Base-by-base conservation (phyloP, 1,284 basidiomycete species). In the Ustilago vetiveriae region DNA sequence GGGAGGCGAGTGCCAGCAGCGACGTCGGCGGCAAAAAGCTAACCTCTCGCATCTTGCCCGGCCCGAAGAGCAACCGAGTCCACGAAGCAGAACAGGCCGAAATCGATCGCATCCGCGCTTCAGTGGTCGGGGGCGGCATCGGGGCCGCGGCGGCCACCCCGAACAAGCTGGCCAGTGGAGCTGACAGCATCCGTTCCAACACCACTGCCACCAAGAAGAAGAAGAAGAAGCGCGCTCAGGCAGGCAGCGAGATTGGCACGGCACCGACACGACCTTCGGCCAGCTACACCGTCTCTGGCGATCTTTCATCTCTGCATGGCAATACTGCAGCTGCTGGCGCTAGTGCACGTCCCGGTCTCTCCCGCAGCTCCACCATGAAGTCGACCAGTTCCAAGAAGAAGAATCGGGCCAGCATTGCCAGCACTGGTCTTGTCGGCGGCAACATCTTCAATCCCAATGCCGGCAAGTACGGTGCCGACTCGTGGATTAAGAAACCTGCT, bases 161-260 rank as follows among this genome's bases (percentile, higher is more conserved):
- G 4, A 37, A 19, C 44, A 56, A 56, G 38, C 47, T 47, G 1
- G 46, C 46, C 21, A 56, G 59, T 43, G 54, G 48, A 9, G 59
- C 62, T 11, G 58, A 53, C 37, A 70, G 60, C 54, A 59, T 62
- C 37, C 39, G 49, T 19, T 57, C 58, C 50, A 54, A 54, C 39
- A 58, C 62, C 17, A 54, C 54, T 21, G 50, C 52, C n/a, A 56
- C 44, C 41, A 75, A 73, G 53, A 76, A 75, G 60, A 72, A 70
- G 56, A 74, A 68, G 52, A 73, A 72, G 55, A 60, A 59, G 51
- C 57, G 55, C 16, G n/a, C 66, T 23, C 46, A 41, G 2, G 68
- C 72, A n/a, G 76, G 75, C 17, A 78, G 76, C 45, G 76, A 78
- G 63, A 63, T 78, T 11, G 76, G 76, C 8, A 78, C 76, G 11